Conservation (phyloP, 331 rosid genomes). For the Phaseolus coccineus region DNA sequence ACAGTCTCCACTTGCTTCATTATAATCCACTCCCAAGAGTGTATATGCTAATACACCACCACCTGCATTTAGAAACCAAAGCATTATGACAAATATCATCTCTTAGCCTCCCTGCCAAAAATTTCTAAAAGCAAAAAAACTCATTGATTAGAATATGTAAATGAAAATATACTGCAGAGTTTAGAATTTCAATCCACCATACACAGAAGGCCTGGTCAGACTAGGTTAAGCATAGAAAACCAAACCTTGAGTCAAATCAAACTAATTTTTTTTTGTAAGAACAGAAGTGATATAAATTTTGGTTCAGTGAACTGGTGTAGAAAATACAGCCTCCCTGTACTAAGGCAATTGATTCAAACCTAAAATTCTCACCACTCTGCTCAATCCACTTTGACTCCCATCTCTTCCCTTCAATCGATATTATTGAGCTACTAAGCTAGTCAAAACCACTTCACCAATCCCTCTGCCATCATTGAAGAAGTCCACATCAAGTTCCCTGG, state of each 20-base stretch:
- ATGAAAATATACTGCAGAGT: background rate
- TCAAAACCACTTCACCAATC: background rate
- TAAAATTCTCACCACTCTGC: background rate
- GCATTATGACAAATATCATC: background rate
- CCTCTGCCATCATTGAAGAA: background rate
- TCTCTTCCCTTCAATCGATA: background rate
- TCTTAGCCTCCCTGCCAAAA: conserved; percentile 32
- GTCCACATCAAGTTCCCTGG: too few relatives aligned
- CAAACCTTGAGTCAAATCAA: background rate
- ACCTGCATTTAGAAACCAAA: conserved; percentile 59
- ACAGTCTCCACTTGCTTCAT: conserved; percentile 89
- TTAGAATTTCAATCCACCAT: conserved; percentile 25
- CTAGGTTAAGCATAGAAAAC: background rate
- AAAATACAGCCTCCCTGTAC: background rate
- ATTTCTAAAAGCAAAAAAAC: background rate
- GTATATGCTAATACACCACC: conserved; percentile 98
- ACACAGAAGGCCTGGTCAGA: background rate
- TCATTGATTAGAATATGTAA: conserved; percentile 10
- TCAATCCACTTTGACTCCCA: background rate
- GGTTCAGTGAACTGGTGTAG: background rate
- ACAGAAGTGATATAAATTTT: background rate
- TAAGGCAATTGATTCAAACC: background rate
- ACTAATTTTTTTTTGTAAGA: background rate
- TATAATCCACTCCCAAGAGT: conserved; percentile 91
- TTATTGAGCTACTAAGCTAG: background rate